phyloP scores from a whole-genome alignment of 2,329 filamentous ascomycete genomes.

The Rosellinia necatrix region DNA sequence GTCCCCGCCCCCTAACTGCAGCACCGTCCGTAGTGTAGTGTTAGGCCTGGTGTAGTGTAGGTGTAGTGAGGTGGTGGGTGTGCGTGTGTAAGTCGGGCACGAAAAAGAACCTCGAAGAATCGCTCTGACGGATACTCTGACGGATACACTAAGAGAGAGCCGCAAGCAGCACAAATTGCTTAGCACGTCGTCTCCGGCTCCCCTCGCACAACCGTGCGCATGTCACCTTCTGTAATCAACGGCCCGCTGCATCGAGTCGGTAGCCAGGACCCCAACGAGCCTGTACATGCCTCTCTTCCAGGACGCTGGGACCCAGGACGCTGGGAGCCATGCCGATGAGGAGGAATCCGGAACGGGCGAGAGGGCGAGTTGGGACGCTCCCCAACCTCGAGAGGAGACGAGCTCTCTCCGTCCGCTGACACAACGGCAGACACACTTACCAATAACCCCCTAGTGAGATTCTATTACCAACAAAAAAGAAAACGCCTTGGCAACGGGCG shows the following conservation, averaged over 20 bases:
- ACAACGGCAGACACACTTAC: constrained; percentile 11
- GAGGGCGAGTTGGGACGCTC: constrained; percentile 8
- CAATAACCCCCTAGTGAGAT: constrained; percentile 4
- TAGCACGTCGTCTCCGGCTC: constrained; percentile 9
- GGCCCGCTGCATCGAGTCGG: constrained; percentile 3
- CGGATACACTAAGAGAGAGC: constrained; percentile 5
- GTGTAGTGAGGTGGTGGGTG: no score
- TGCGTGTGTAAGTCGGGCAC: background rate
- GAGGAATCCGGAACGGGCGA: background rate
- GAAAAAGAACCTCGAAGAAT: background rate
- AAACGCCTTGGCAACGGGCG: constrained; percentile 21
- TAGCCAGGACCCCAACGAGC: constrained; percentile 18
- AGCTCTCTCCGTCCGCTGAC: background rate
- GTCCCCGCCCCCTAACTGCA: constrained; percentile 8
- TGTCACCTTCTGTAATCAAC: constrained; percentile 23
- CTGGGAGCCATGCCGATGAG: constrained; percentile 11
- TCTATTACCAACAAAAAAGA: constrained; percentile 20
- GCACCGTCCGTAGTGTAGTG: no score
- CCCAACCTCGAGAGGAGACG: constrained; percentile 1
- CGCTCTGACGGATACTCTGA: background rate
- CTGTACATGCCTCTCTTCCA: background rate
- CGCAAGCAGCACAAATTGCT: constrained; percentile 7
- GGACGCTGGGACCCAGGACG: no score
- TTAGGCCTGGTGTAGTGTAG: no score
- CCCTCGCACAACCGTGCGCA: constrained; percentile 13